Conservation (phyloP, 73 alveolate genomes). For the Paramecium sonneborni region DNA sequence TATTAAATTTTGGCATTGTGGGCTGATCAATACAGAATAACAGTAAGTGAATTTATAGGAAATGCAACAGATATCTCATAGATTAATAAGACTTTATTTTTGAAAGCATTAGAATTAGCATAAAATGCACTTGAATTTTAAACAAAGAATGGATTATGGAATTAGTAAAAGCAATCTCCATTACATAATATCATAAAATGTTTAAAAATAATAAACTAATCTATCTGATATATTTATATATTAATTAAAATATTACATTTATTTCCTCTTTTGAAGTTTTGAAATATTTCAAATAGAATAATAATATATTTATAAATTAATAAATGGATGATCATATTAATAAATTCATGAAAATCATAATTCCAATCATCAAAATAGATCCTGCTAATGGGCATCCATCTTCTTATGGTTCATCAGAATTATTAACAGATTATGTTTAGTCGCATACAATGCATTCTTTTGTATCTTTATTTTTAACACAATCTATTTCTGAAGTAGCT, state of each 20-base stretch:
- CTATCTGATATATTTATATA: not conserved
- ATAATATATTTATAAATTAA: no score
- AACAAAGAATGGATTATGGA: not conserved
- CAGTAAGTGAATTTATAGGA: conserved; percentile 20
- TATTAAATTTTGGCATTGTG: conserved; percentile 13
- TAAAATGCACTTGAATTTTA: not conserved
- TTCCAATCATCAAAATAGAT: not conserved
- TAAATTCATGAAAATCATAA: not conserved
- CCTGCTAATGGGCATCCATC: not conserved
- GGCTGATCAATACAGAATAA: conserved; percentile 14
- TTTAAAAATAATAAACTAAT: not conserved
- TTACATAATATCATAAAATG: not conserved
- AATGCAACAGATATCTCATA: not conserved
- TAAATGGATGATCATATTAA: not conserved
- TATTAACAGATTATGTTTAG: not conserved
- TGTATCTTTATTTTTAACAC: not conserved
- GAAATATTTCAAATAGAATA: not conserved
- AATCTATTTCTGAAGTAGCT: not conserved
- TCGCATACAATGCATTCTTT: not conserved
- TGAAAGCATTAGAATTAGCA: conserved; percentile 19
- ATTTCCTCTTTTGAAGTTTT: not conserved
- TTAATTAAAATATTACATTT: not conserved
- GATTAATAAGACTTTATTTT: not conserved
- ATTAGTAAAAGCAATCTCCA: not conserved
- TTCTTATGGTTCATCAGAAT: not conserved